Evolutionary conservation across 805 yeast genomes (phyloP).

Genomic region (Hyphopichia homilentoma): DNA sequence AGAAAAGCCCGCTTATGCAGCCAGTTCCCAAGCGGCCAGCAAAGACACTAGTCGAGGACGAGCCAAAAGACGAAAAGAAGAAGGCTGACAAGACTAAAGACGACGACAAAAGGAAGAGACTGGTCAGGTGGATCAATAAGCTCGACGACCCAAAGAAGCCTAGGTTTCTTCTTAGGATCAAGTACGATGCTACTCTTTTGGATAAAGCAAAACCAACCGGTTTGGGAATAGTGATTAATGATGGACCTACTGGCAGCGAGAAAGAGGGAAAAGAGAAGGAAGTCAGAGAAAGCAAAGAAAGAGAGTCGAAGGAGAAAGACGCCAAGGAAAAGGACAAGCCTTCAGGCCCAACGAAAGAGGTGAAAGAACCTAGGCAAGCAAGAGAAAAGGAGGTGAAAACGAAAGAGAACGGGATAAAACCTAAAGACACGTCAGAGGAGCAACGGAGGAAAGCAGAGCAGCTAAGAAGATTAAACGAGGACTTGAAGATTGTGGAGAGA

Average conservation of each 20-base stretch:
- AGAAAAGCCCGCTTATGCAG: conserved; percentile 5
- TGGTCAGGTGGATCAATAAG: conserved; percentile 29
- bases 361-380: conserved; percentile 5
- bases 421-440: conserved; percentile 3
- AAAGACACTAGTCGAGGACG: conserved; percentile 3
- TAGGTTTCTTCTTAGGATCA: conserved; percentile 21
- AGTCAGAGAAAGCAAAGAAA: conserved; percentile 4
- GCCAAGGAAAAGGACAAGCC: conserved; percentile 6
- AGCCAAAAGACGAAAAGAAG: background rate
- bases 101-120: background rate
- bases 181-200: conserved; percentile 16
- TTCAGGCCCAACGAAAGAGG: conserved; percentile 5
- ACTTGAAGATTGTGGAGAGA: conserved; percentile 7
- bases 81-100: conserved; percentile 4
- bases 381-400: conserved; percentile 5
- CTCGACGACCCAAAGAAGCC: conserved; percentile 19
- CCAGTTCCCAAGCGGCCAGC: conserved; percentile 15
- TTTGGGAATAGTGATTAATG: conserved; percentile 6
- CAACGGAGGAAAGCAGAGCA: conserved; percentile 12
- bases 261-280: conserved; percentile 3
- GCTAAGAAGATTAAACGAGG: conserved; percentile 16
- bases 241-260: background rate
- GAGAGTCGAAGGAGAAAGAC: conserved; percentile 3
- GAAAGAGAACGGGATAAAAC: conserved; percentile 6
- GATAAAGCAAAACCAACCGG: conserved; percentile 13